Percentiles rank a stretch among this genome's conserved stretches.
phyloP scores from a whole-genome alignment of 805 yeast species.

The Wickerhamomyces mucosus region DNA sequence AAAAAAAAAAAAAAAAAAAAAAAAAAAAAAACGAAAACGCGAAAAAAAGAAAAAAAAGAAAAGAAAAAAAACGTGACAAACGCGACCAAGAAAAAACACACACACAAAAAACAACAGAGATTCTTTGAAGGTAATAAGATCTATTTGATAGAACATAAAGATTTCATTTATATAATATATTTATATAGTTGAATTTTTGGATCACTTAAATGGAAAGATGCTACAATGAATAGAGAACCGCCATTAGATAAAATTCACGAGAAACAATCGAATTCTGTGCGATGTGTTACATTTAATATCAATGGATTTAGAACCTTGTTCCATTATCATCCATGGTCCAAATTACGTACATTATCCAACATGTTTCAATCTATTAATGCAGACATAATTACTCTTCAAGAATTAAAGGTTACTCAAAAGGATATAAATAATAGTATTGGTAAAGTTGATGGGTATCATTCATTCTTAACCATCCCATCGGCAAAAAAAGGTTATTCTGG shows the following conservation, averaged over 20 bases:
- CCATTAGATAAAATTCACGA: conserved; percentile 2
- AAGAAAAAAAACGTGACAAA: too few species aligned
- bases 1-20: too few species aligned
- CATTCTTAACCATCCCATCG: conserved; percentile 62
- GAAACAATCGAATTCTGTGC: conserved; percentile 14
- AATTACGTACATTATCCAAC: conserved; percentile 23
- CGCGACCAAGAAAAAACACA: too few species aligned
- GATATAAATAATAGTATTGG: conserved; percentile 41
- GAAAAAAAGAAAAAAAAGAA: too few species aligned
- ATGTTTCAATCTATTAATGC: conserved; percentile 49
- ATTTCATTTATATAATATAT: too few species aligned
- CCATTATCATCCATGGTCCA: conserved; percentile 80
- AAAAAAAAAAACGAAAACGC: too few species aligned
- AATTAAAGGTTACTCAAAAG: conserved; percentile 56
- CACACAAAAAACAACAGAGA: too few species aligned
- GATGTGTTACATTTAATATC: conserved; percentile 71
- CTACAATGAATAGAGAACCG: too few species aligned
- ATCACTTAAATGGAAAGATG: too few species aligned
- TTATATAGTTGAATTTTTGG: too few species aligned
- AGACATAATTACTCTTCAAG: conserved; percentile 83
- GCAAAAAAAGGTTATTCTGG: conserved; percentile 82
- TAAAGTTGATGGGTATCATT: conserved; percentile 43
- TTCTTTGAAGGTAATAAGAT: too few species aligned
- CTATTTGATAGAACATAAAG: too few species aligned
- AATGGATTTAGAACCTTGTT: conserved; percentile 76